Evolutionary conservation across 2,329 filamentous ascomycete species (phyloP), one percentile per base, ranked within the genome.

Genomic region (Nothophoma quercina): DNA sequence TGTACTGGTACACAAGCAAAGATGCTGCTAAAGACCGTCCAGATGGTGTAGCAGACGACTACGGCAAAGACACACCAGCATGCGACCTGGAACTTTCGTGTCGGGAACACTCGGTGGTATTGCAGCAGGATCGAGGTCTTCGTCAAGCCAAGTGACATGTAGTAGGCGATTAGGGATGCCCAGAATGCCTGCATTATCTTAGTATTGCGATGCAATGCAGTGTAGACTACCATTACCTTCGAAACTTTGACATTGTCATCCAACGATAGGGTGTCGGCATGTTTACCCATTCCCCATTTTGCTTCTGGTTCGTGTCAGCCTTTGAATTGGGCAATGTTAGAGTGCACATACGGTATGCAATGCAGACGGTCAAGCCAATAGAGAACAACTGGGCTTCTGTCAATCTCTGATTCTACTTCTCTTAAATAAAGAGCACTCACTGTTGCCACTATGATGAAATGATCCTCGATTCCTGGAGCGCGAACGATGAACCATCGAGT

Each of bases 61-160:
- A 72, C 48, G 5, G 44, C 51, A 41, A 75, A 62, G 19, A 65
- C 28, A 12, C 28, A 26, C 52, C 59, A 67, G 49, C 68, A 68
- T 4, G 50, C 47, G 22, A 68, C 55, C 4, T 56, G 68, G 23
- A 71, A 72, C 8, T 48, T 57, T 40, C 52, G 67, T 1, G 64
- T 69, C 2, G 64, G 54, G 48, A 73, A 74, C 7, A 74, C 61
- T 13, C 69, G 65, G 7, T 51, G 60, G 26, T 72, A 71, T 25
- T 73, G 70, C 6, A 74, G 45, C 6, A 75, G 60, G 21, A 74
- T 68, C 1, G 70, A 72, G 19, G 43, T 58, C 45, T 73, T 74
- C 3, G 68, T 71, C 28, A 72, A 46, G 7, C 67, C 65, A 13
- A 74, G 64, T 2, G 69, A 68, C 2, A 71, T 45, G 33, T 71